These are phyloP conservation scores for Papiliotrema flavescens DNA, from an alignment of 1,284 basidiomycete species.

Conservation along the genomic window DNA sequence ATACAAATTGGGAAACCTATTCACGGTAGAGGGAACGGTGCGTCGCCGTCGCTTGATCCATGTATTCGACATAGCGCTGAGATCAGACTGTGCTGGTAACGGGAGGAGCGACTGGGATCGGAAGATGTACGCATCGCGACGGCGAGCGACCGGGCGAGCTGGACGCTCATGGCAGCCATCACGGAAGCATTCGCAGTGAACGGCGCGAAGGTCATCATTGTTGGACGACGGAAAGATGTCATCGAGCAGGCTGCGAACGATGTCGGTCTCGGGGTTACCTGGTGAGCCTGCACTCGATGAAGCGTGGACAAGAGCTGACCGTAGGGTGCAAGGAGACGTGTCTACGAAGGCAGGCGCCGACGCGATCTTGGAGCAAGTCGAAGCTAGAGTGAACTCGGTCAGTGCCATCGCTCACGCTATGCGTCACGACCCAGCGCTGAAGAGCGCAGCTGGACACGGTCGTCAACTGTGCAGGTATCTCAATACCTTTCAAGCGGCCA, in stretches of 20 bases:
- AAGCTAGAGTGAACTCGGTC: not conserved
- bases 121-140: constrained; percentile 12
- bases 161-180: constrained; percentile 3
- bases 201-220: constrained; percentile 37
- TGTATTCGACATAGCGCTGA: not conserved
- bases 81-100: constrained; percentile 23
- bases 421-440: not conserved
- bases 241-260: constrained; percentile 24
- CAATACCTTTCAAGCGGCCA: constrained; percentile 4
- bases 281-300: not conserved
- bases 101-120: constrained; percentile 28
- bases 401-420: not conserved
- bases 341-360: constrained; percentile 7
- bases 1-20: constrained; percentile 25
- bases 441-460: constrained; percentile 5
- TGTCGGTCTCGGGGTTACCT: constrained; percentile 15
- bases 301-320: not conserved
- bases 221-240: constrained; percentile 29
- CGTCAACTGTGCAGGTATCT: constrained; percentile 14
- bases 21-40: constrained; percentile 26
- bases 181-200: constrained; percentile 21
- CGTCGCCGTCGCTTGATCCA: not conserved
- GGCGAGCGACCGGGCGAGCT: not conserved
- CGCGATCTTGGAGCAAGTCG: constrained; percentile 1
- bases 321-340: constrained; percentile 13